Evolutionary conservation across 192 early-diverging fungal species (phyloP).

Genomic region (Diversispora eburnea): DNA sequence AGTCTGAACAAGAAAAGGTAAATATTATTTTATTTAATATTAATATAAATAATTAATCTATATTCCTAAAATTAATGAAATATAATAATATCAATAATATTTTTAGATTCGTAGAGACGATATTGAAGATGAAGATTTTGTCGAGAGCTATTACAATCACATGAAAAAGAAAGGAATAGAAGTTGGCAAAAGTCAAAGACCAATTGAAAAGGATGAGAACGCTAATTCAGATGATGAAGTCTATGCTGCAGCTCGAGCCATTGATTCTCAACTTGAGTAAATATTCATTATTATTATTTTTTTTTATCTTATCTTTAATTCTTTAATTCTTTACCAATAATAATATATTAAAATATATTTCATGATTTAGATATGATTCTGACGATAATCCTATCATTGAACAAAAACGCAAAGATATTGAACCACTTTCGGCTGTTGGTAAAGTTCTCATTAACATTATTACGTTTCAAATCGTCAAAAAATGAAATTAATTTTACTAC

Average conservation of each 20-base stretch:
- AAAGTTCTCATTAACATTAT: neutral
- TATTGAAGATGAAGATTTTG: slow-evolving; percentile 71
- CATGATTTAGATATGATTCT: slow-evolving; percentile 29
- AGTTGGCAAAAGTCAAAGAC: slow-evolving; percentile 54
- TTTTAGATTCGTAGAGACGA: slow-evolving; percentile 56
- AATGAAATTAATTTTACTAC: neutral
- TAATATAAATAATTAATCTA: neutral
- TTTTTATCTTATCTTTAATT: no score
- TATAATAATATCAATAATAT: neutral
- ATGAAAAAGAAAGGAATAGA: slow-evolving; percentile 73
- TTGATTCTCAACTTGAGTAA: slow-evolving; percentile 49
- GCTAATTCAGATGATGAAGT: slow-evolving; percentile 82
- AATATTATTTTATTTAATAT: neutral
- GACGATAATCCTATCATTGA: slow-evolving; percentile 30
- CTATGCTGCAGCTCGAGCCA: slow-evolving; percentile 71
- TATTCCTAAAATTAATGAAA: neutral
- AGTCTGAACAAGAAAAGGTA: slow-evolving; percentile 49
- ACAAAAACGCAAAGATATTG: slow-evolving; percentile 60
- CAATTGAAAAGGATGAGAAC: slow-evolving; percentile 49
- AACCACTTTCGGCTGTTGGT: slow-evolving; percentile 48
- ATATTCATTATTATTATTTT: no score
- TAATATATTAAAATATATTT: neutral
- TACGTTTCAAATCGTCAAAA: neutral
- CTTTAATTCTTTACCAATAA: no score
- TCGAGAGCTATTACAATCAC: slow-evolving; percentile 71